Conservation (phyloP, 2,329 filamentous ascomycete species). For the Pseudogymnoascus sp. region DNA sequence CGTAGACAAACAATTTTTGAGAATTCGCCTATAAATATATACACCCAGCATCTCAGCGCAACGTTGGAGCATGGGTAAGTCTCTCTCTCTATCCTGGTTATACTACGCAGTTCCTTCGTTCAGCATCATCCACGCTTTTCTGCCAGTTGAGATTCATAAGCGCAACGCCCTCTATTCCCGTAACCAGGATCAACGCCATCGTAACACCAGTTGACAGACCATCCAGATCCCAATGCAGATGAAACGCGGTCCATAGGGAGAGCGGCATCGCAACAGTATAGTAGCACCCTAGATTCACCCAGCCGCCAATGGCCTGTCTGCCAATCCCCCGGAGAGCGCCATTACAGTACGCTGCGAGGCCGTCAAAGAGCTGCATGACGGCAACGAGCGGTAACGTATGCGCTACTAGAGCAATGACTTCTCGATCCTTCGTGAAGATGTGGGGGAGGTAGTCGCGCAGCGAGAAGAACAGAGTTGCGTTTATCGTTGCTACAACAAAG, state of each 20-base stretch:
- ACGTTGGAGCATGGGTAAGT: too few species aligned
- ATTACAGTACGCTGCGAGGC: conserved; percentile 67
- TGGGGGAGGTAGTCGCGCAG: conserved; percentile 64
- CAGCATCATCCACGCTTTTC: neutral
- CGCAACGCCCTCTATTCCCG: neutral
- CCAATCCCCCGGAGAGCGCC: conserved; percentile 78
- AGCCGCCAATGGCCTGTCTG: conserved; percentile 79
- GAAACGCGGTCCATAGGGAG: conserved; percentile 68
- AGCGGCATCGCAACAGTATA: conserved; percentile 77
- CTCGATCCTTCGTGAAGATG: conserved; percentile 62
- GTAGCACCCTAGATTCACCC: conserved; percentile 77
- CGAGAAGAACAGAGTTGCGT: neutral
- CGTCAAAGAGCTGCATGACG: conserved; percentile 80
- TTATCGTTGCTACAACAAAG: neutral
- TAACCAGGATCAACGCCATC: conserved; percentile 36
- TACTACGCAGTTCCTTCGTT: too few species aligned
- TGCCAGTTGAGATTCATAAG: neutral
- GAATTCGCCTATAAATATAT: too few species aligned
- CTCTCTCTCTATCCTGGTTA: too few species aligned
- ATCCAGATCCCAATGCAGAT: conserved; percentile 62
- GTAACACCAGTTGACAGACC: conserved; percentile 74
- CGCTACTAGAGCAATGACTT: conserved; percentile 60
- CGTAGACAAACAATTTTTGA: neutral
- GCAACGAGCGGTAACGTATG: conserved; percentile 68
- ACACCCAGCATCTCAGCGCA: neutral